Conservation (phyloP, 768 basidiomycete genomes). For the Kondoa malvinella region DNA sequence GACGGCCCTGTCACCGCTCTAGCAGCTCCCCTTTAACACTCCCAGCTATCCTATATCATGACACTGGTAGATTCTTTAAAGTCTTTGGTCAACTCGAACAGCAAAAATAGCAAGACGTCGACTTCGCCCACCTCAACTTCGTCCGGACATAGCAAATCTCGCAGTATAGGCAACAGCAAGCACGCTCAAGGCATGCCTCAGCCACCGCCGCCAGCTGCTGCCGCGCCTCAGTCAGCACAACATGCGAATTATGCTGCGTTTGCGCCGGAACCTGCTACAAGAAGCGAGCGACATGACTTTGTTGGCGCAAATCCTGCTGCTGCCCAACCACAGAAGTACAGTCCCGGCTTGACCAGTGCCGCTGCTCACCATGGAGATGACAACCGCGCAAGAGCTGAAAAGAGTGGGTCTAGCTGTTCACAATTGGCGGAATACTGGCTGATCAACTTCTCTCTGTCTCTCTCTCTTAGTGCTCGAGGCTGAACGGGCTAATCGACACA, state of each 20-base stretch:
- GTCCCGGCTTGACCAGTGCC: neutral
- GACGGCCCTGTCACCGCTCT: too few relatives aligned
- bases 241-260: slow-evolving; percentile 15
- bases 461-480: slow-evolving; percentile 11
- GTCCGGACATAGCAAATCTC: neutral
- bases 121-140: neutral
- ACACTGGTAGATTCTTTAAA: slow-evolving; percentile 2
- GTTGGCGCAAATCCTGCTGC: slow-evolving; percentile 15
- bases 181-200: neutral
- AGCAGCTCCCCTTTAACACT: too few relatives aligned
- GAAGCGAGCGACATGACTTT: slow-evolving; percentile 10
- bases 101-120: neutral
- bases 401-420: neutral
- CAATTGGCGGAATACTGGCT: neutral
- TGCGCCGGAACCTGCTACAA: slow-evolving; percentile 12
- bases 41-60: too few relatives aligned
- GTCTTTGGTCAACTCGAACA: neutral
- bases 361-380: slow-evolving; percentile 1
- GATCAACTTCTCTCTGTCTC: too few relatives aligned
- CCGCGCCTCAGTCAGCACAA: slow-evolving; percentile 14
- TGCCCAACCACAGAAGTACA: slow-evolving; percentile 4
- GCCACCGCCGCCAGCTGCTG: neutral
- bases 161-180: neutral
- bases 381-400: neutral
- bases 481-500: slow-evolving; percentile 11